Base-by-base conservation (phyloP, 805 yeast genomes). In the Lipomyces yamanashiensis region DNA sequence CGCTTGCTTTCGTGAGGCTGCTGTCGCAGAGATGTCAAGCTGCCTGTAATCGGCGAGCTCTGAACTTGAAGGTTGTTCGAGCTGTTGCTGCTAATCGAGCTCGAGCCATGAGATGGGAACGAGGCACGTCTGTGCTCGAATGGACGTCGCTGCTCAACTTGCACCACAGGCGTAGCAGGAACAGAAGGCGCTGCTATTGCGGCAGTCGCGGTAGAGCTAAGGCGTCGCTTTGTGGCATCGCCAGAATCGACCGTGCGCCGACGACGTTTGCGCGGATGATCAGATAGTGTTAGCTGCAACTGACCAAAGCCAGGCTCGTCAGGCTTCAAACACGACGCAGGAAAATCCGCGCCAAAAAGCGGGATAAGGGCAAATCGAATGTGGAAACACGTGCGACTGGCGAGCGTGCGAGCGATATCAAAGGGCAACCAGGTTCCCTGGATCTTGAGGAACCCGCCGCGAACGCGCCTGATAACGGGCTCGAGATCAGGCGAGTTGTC, bases 361-460 rank as follows among this genome's bases (percentile, higher is more conserved):
- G 97, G 97, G 34, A 90, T 82, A 68, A 92, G 77, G 21, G 89
- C 84, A 73, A 79, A 88, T 62, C 97, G 79, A 51, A 92, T 88
- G 61, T 86, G 85, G 75, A 83, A 91, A 77, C 96, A 89, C 71
- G 91, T 89, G 57, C 88, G 82, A 40, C 84, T 75, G 2, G 96
- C 93, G 58, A 92, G 78, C 39, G 83, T 77, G 64, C 81, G 81
- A 28, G 96, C 91, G 56, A 89, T 79, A 9, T 82, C 83, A 71
- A 77, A 87, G 1, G 96, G 93, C 45, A 91, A 77, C 97, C 97
- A 92, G 8, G 97, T 90, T 3, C 98, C 98, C 77, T 92, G 98
- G 68, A 92, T 90, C 78, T 91, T 91, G 68, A 92, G 81, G 71
- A 85, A 90, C 1, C 97, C 98, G 53, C 98, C 98, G 60, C 97